Evolutionary conservation across 108 stramenopile species (phyloP), one percentile per base, ranked within the genome.

Genomic region (Cyclotella choctawhatcheeana): DNA sequence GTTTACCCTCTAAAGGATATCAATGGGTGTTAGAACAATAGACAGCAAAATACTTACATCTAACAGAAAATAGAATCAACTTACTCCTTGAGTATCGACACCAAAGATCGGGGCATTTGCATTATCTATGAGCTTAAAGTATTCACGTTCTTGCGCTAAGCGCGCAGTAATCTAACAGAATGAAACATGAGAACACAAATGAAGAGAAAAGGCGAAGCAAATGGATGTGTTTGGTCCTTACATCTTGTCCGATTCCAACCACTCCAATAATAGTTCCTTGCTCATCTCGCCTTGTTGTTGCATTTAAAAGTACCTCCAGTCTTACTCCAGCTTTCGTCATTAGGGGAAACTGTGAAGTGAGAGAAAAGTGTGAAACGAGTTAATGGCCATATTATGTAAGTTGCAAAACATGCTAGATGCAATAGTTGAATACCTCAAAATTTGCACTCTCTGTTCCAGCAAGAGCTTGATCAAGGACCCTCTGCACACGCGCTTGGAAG

Each of bases 61-160:
- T 43, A 6, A 16, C 31, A 8, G n/a, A 45, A 47, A 64, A 8
- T 10, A 34, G 31, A 5, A 30, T 25, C 25, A 6, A 60, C n/a
- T 24, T 67, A 17, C 87, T 85, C 17, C 37, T 40, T 85, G 74
- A 34, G 34, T 53, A 69, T 89, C 87, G 52, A 92, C 84, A 2
- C 91, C 91, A 63, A 92, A 92, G 60, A 92, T 88, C 24, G 88
- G 86, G 21, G 85, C 87, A 67, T 89, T 89, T 10, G 91, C 85
- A 16, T 76, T 83, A 37, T 92, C 88, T 66, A 92, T 86, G 26
- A 89, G 51, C 51, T 88, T 48, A 18, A 67, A 50, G 18, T 84
- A 54, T 26, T 83, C 83, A n/a, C 64, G 34, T 1, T 64, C 64
- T 27, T 64, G 64, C 25, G 64, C 43, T 8, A 64, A 22, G 25